These are phyloP conservation scores for Beauveria medogensis DNA, from an alignment of 2,329 filamentous ascomycete species.

Conservation along the genomic window DNA sequence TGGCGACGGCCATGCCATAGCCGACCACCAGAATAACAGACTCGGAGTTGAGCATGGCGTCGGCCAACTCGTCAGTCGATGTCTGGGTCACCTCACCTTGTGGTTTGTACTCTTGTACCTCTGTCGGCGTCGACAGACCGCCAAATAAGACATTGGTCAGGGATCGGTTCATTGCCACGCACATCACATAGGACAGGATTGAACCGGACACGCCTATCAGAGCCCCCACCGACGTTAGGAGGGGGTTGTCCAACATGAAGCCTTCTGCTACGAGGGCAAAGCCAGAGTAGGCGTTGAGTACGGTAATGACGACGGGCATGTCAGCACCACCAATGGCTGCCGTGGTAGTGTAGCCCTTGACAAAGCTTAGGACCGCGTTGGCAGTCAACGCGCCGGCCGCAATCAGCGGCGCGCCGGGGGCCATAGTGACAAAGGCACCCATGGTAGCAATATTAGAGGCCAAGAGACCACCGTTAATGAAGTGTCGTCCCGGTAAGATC, in stretches of 20 bases:
- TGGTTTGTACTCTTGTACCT: conserved; percentile 59
- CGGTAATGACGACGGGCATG: conserved; percentile 88
- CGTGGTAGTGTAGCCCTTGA: conserved; percentile 82
- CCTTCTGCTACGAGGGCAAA: conserved; percentile 87
- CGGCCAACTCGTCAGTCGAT: conserved; percentile 71
- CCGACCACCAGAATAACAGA: conserved; percentile 85
- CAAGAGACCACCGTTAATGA: conserved; percentile 67
- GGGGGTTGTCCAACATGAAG: conserved; percentile 81
- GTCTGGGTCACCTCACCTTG: conserved; percentile 74
- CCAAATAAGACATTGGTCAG: conserved; percentile 87
- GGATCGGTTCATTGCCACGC: conserved; percentile 84
- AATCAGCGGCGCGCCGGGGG: conserved; percentile 68
- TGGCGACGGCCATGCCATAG: conserved; percentile 91
- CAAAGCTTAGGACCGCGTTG: conserved; percentile 70
- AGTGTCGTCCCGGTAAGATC: conserved; percentile 63
- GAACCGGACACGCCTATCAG: conserved; percentile 84
- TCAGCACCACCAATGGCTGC: conserved; percentile 87
- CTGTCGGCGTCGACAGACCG: conserved; percentile 46
- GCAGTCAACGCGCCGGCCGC: conserved; percentile 70
- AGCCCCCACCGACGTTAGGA: conserved; percentile 77
- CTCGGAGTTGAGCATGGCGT: conserved; percentile 66
- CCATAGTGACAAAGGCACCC: conserved; percentile 75
- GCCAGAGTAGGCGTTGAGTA: conserved; percentile 83
- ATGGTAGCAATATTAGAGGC: conserved; percentile 74
- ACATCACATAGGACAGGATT: conserved; percentile 81